Evolutionary conservation across 768 basidiomycete species (phyloP), one percentile per base, ranked within the genome.

Genomic region (Dioszegia crocea): DNA sequence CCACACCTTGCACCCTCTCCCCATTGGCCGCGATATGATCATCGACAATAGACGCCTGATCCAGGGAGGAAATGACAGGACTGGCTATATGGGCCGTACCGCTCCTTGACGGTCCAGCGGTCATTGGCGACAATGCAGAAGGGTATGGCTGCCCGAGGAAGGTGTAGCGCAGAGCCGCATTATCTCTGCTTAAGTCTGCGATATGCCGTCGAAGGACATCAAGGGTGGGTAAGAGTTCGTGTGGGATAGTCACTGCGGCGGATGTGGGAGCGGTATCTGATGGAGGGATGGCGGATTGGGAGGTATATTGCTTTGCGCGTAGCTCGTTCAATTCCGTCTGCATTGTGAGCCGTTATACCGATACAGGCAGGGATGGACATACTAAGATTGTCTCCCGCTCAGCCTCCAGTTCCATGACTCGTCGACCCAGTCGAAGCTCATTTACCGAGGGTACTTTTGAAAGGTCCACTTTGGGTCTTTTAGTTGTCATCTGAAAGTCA

Each of bases 91-190:
- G 14, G 14, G 47, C 24, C 5, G 29, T n/a, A n/a, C n/a, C n/a
- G n/a, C n/a, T 6, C 14, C 16, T 12, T 48, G 47, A 26, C 30
- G 50, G 38, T 29, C 43, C 41, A 31, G 60, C 23, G 39, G n/a
- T 33, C 6, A 6, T 6, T 46, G 31, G 40, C 24, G 56, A 61
- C 40, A 30, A 40, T 26, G 9, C 52, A 41, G 61, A 46, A 9
- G 57, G 40, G 12, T 14, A 12, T 8, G 45, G 47, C 9, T 54
- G 59, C 6, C 64, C 66, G 19, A 70, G 51, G 30, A 73, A 70
- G 2, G 68, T 70, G 56, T 66, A 65, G 36, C 68, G 57, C 16
- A 73, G 43, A 36, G 71, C 71, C 27, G 67, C 61, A 50, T 73
- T 73, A 30, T 73, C 71, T 12, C 57, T 44, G 3, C 66, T 68